Evolutionary conservation across 192 early-diverging fungal species (phyloP).

Genomic region (Allomyces javanicus): DNA sequence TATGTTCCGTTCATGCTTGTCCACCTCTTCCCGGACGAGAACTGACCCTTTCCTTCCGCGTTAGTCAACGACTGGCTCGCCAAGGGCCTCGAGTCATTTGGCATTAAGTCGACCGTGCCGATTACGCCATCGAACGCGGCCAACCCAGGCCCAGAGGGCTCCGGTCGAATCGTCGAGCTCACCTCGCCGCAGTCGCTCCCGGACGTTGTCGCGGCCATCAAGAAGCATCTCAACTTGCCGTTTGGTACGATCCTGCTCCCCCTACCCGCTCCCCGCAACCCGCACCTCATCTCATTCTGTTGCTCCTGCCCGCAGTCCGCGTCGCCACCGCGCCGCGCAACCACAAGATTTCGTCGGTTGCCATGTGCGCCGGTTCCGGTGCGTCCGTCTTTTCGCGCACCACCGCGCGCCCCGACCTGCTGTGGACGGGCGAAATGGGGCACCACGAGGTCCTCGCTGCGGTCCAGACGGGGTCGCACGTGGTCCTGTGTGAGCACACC

Average conservation of each 20-base stretch:
- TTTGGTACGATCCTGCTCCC: conserved; percentile 23
- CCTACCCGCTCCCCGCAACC: no score
- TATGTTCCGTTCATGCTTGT: background rate
- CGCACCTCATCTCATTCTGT: background rate
- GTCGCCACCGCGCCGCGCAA: conserved; percentile 44
- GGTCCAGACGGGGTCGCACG: conserved; percentile 49
- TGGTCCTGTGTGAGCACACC: conserved; percentile 76
- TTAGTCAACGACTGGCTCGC: conserved; percentile 85
- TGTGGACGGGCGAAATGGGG: conserved; percentile 83
- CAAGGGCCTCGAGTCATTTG: conserved; percentile 24
- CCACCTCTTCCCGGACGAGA: no score
- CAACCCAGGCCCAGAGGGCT: conserved; percentile 9
- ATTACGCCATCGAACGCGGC: conserved; percentile 15
- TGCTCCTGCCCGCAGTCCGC: conserved; percentile 25
- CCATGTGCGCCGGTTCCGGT: conserved; percentile 85
- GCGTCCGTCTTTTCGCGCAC: conserved; percentile 29
- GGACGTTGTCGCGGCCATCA: conserved; percentile 36
- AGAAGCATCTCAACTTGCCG: conserved; percentile 37
- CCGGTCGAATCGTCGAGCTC: conserved; percentile 1
- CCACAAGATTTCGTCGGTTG: conserved; percentile 45
- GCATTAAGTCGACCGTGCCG: conserved; percentile 7
- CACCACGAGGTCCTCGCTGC: conserved; percentile 84
- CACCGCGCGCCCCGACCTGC: conserved; percentile 47
- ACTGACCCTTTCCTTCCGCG: no score
- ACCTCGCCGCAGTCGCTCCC: conserved; percentile 19